phyloP scores from a whole-genome alignment of 805 yeast genomes.

The Wickerhamiella nectarea region DNA sequence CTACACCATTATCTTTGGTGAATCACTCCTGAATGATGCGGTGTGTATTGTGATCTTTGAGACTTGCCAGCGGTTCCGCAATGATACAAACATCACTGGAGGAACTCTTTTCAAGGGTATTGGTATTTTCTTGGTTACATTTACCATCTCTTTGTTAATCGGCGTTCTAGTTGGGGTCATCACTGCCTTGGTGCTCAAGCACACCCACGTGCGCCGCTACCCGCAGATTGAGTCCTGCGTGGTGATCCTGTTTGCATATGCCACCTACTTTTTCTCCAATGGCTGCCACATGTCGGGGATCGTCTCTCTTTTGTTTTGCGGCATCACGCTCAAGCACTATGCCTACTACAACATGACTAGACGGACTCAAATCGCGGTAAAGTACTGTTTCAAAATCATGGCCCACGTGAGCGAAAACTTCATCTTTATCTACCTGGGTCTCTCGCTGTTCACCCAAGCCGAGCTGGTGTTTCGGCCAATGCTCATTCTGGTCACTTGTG shows the following conservation, averaged over 20 bases:
- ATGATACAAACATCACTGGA: constrained; percentile 37
- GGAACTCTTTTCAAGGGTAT: constrained; percentile 65
- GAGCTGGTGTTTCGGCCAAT: constrained; percentile 90
- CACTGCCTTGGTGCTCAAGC: constrained; percentile 81
- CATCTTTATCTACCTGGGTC: constrained; percentile 86
- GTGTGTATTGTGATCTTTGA: constrained; percentile 98
- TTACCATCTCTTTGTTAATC: constrained; percentile 77
- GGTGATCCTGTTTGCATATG: constrained; percentile 81
- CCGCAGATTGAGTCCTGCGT: constrained; percentile 97
- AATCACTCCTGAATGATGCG: constrained; percentile 88
- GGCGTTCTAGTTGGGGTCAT: constrained; percentile 80
- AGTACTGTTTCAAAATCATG: constrained; percentile 81
- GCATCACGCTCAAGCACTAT: constrained; percentile 91
- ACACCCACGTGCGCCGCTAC: constrained; percentile 80
- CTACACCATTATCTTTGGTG: constrained; percentile 95
- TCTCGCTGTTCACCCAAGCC: constrained; percentile 90
- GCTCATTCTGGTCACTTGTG: constrained; percentile 75
- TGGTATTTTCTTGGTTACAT: constrained; percentile 84
- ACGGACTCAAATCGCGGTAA: constrained; percentile 90
- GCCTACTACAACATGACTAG: constrained; percentile 97
- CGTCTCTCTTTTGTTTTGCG: constrained; percentile 86
- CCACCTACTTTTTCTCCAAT: constrained; percentile 91
- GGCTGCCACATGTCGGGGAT: constrained; percentile 99
- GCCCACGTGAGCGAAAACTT: constrained; percentile 95
- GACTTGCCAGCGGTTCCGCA: constrained; percentile 93